These are phyloP conservation scores for Penicillium vulpinum DNA, from an alignment of 2,329 filamentous ascomycete species.

Conservation along the genomic window DNA sequence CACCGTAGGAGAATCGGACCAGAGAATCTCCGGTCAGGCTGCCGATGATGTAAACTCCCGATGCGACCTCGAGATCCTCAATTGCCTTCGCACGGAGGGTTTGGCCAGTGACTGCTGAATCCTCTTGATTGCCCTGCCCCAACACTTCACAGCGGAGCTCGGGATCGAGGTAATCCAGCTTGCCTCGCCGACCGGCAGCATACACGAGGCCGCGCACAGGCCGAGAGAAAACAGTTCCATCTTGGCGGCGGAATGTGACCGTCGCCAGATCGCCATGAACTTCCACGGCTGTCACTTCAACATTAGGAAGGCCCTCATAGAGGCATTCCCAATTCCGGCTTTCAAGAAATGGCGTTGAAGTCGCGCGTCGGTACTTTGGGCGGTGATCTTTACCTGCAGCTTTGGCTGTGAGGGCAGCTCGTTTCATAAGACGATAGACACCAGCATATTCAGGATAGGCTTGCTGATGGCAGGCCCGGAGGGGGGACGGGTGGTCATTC, in stretches of 20 bases:
- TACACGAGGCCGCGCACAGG: slow-evolving; percentile 54
- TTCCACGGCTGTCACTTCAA: slow-evolving; percentile 46
- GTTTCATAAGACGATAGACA: slow-evolving; percentile 62
- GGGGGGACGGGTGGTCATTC: slow-evolving; percentile 55
- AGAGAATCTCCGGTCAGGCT: slow-evolving; percentile 62
- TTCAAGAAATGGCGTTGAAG: slow-evolving; percentile 49
- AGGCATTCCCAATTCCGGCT: slow-evolving; percentile 51
- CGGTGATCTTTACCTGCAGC: slow-evolving; percentile 21
- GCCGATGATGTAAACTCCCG: slow-evolving; percentile 57
- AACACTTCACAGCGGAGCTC: slow-evolving; percentile 52
- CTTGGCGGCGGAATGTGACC: slow-evolving; percentile 47
- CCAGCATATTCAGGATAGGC: slow-evolving; percentile 64
- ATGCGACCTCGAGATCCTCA: slow-evolving; percentile 54
- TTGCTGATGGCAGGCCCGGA: slow-evolving; percentile 59
- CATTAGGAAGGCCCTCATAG: slow-evolving; percentile 59
- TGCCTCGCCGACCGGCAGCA: slow-evolving; percentile 58
- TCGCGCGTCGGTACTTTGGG: slow-evolving; percentile 32
- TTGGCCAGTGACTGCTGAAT: slow-evolving; percentile 50
- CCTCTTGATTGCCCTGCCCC: slow-evolving; percentile 19
- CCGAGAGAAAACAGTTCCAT: slow-evolving; percentile 48
- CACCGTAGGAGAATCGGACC: slow-evolving; percentile 60
- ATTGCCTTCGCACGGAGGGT: slow-evolving; percentile 56
- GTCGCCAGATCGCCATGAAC: slow-evolving; percentile 32
- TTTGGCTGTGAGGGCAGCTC: slow-evolving; percentile 40
- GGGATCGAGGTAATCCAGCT: slow-evolving; percentile 53